These are phyloP conservation scores for Myxozyma kluyveri DNA, from an alignment of 805 yeast species.

Conservation along the genomic window DNA sequence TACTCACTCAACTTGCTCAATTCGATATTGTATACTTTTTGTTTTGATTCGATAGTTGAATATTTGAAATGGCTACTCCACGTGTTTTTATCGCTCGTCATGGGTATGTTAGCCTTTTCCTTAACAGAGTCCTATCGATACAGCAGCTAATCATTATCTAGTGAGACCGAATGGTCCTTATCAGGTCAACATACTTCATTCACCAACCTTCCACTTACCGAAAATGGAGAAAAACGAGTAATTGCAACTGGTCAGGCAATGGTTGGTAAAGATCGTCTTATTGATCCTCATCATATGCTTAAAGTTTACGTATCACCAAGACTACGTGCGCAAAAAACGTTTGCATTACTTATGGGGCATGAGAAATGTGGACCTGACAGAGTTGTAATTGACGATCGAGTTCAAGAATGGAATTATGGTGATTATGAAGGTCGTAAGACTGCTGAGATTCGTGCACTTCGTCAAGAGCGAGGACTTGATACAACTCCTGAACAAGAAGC, in stretches of 20 bases:
- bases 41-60: background rate
- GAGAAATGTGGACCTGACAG: slow-evolving; percentile 37
- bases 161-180: slow-evolving; percentile 93
- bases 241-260: slow-evolving; percentile 66
- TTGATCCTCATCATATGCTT: slow-evolving; percentile 62
- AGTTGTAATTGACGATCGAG: slow-evolving; percentile 49
- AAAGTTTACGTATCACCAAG: slow-evolving; percentile 79
- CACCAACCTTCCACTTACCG: slow-evolving; percentile 78
- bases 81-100: slow-evolving; percentile 43
- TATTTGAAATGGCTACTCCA: slow-evolving; percentile 35
- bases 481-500: slow-evolving; percentile 19
- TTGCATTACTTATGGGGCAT: slow-evolving; percentile 49
- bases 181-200: slow-evolving; percentile 87
- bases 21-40: background rate
- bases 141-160: background rate
- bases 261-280: slow-evolving; percentile 57
- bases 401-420: slow-evolving; percentile 96
- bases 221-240: slow-evolving; percentile 75
- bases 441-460: slow-evolving; percentile 57
- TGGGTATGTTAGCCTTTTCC: slow-evolving; percentile 32
- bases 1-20: background rate
- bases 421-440: slow-evolving; percentile 86
- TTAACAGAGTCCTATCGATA: background rate
- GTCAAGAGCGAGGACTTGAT: slow-evolving; percentile 59
- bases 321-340: slow-evolving; percentile 71